A percentile compares a stretch with the other conserved stretches of the same genome.
phyloP scores from a whole-genome alignment of 2,329 filamentous ascomycete species.

The Colletotrichum sp. region DNA sequence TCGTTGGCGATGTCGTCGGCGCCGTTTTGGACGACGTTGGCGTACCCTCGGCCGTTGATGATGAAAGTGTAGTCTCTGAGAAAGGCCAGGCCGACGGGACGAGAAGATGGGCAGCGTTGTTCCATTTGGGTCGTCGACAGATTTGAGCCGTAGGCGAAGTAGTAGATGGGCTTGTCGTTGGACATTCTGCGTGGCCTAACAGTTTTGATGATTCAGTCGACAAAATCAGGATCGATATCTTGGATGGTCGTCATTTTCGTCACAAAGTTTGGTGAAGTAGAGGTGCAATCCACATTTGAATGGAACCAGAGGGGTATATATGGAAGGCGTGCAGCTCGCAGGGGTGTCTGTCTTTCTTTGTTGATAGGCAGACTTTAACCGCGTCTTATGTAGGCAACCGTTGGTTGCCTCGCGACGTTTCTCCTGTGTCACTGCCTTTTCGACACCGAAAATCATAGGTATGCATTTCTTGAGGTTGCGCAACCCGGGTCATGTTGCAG shows the following conservation, averaged over 20 bases:
- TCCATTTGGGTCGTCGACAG: constrained; percentile 71
- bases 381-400: not conserved
- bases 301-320: not conserved
- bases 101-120: constrained; percentile 62
- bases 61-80: constrained; percentile 66
- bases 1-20: constrained; percentile 4
- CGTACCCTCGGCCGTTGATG: constrained; percentile 71
- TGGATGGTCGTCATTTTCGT: not conserved
- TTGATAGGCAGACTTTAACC: not conserved
- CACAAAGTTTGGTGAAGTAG: not conserved
- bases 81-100: constrained; percentile 61
- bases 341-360: not conserved
- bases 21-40: constrained; percentile 60
- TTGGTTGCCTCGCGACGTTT: not conserved
- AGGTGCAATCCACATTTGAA: not conserved
- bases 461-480: not conserved
- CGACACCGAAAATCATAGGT: not conserved
- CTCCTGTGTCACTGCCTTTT: not conserved
- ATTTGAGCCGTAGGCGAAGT: constrained; percentile 77
- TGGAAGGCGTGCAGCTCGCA: not conserved
- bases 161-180: constrained; percentile 45
- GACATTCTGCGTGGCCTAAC: no score
- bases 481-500: not conserved
- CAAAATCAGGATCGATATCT: not conserved
- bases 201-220: no score